Evolutionary conservation across 164 flowering plant species (phyloP), one percentile per base, ranked within the genome.

Genomic region (Berberis thunbergii): DNA sequence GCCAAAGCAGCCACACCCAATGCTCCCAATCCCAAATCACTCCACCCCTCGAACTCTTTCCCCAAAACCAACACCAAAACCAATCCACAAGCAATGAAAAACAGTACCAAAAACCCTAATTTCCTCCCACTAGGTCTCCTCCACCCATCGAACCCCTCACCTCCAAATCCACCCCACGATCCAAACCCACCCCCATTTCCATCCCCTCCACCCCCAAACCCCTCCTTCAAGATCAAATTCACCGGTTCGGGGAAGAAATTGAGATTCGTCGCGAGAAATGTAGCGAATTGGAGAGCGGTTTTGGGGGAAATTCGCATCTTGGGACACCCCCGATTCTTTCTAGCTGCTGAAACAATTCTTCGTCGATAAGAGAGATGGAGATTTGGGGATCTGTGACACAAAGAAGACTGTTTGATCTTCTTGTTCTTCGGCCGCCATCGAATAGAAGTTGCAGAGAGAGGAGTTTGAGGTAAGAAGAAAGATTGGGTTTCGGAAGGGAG

Each of bases 191-290:
- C 81, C 0, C 75, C 80, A 12, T 66, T 67, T 4, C 67, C 26
- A 26, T 26, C 26, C 26, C 26, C 26, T 26, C 26, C 70, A 0
- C 70, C 81, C 4, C 76, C 76, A 4, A 67, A 65, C 6, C 74
- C 64, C 60, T 81, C 83, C 43, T 58, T 71, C n/a, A 80, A 5
- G 7, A 86, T 46, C 44, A 69, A 50, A 69, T 80, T 75, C 39
- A 81, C 57, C 7, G 89, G 87, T 44, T 73, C 82, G 0, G 93
- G 89, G 44, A 84, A 60, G 10, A 84, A n/a, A 64, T 71, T 76
- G 62, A 78, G 67, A 58, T 74, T 74, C 3, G 81, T 71, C 0
- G 82, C 84, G 50, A 80, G 12, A 57, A 65, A n/a, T 9, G 75
- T 64, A 3, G 79, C 68, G 62, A 71, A 69, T 54, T 76, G 48